Evolutionary conservation across 805 yeast species (phyloP), one percentile per base, ranked within the genome.

Genomic region (Saccharomyces eubayanus): DNA sequence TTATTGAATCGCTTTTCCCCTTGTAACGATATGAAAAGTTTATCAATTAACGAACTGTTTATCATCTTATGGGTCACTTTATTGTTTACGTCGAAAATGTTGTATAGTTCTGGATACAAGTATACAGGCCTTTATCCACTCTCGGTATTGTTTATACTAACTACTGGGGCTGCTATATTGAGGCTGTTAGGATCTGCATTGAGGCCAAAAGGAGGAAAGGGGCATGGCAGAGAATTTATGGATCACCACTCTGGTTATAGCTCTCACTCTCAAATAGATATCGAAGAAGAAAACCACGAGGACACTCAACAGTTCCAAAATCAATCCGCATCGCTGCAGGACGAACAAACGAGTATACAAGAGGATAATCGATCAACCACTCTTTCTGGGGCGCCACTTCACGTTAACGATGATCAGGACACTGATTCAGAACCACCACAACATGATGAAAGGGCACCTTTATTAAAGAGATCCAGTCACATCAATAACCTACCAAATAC

Each of bases 21-120:
- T 1, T 75, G 77, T 20, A 79, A 76, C 55, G 84, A 82, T 59
- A 82, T 82, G 60, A 85, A 87, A 63, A 75, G 84, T 53, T 72
- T 82, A 20, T 72, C 79, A 2, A 65, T 84, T 2, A 60, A 83
- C 24, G 85, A 86, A 66, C 67, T 80, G 11, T 77, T 83, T 31
- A 65, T 78, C 36, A 55, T 79, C 2, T 70, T 77, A 54, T 89
- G 96, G 96, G 51, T 76, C 0, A 59, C 70, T 0, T 72, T 85
- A 51, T 62, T 84, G 2, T 73, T 77, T 51, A 68, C 76, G 12
- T 84, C 87, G 8, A 73, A 79, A 27, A 63, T 76, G 28, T 75
- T 77, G 47, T 76, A 77, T 57, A 69, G 73, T 0, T 71, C 75
- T 41, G 76, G 76, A 41, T 84, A 81, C 59, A 55, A 51, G 28